These are phyloP conservation scores for Theobroma cacao DNA, from an alignment of 345 rosid species.

Conservation along the genomic window DNA sequence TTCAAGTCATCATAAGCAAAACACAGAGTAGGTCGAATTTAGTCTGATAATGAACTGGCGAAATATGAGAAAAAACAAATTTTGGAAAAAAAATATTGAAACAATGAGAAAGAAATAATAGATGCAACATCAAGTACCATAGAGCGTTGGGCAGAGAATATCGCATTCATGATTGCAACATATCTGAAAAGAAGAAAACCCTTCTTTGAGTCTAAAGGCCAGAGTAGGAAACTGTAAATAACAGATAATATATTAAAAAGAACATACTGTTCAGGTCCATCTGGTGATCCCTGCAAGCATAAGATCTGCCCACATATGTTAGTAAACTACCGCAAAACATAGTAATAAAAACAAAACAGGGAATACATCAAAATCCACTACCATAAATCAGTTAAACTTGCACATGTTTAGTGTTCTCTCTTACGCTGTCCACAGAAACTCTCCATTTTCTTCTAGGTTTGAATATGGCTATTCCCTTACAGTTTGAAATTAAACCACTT, in stretches of 20 bases:
- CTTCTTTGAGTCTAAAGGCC: slow-evolving; percentile 13
- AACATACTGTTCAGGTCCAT: slow-evolving; percentile 96
- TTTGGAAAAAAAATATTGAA: neutral
- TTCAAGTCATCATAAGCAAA: neutral
- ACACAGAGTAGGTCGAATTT: neutral
- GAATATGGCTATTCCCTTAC: neutral
- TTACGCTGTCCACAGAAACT: neutral
- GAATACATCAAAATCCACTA: neutral
- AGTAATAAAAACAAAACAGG: neutral
- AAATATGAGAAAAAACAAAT: neutral
- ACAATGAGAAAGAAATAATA: neutral
- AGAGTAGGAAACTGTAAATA: neutral
- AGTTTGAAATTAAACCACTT: neutral
- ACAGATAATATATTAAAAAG: slow-evolving; percentile 18
- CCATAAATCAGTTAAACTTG: neutral
- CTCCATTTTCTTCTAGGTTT: neutral
- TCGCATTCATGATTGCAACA: slow-evolving; percentile 94
- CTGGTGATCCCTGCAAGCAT: slow-evolving; percentile 97
- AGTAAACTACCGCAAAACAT: slow-evolving; percentile 11
- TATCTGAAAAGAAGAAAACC: slow-evolving; percentile 53
- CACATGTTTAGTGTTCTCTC: neutral
- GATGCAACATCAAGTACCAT: slow-evolving; percentile 45
- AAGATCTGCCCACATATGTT: slow-evolving; percentile 56
- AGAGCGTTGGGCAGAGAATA: slow-evolving; percentile 90
- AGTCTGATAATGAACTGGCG: neutral